Conservation (phyloP, 116 monocot genomes). For the Posidonia oceanica region DNA sequence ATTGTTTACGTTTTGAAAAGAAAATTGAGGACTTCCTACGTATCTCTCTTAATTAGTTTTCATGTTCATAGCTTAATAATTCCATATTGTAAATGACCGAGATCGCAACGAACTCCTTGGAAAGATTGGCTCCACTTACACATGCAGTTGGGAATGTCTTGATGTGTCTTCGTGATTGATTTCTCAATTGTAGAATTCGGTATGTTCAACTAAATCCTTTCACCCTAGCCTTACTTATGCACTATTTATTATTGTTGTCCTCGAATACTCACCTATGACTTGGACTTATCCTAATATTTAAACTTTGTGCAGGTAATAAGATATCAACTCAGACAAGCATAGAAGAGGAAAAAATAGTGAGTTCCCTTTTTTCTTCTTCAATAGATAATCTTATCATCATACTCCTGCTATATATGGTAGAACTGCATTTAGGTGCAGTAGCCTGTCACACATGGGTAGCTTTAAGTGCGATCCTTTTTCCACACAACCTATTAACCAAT, state of each 20-base stretch:
- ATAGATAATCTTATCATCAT: background rate
- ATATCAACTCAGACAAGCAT: too few species aligned
- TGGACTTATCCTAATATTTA: too few species aligned
- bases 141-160: conserved; percentile 98
- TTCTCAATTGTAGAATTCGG: conserved; percentile 92
- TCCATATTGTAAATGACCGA: conserved; percentile 15
- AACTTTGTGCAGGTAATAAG: too few species aligned
- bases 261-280: background rate
- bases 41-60: background rate
- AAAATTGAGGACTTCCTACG: too few species aligned
- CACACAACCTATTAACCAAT: background rate
- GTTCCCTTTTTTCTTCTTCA: background rate
- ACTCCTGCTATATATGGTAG: background rate
- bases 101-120: conserved; percentile 78
- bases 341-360: too few species aligned
- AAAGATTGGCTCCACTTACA: conserved; percentile 97
- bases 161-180: conserved; percentile 98
- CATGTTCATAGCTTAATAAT: background rate
- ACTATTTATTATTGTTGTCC: background rate
- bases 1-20: too few species aligned
- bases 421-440: background rate
- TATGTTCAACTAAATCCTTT: conserved; percentile 11
- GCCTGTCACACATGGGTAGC: too few species aligned
- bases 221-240: background rate
- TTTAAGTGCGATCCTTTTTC: too few species aligned